Conservation (phyloP, 129 eudicot genomes). For the Centaurea solstitialis region DNA sequence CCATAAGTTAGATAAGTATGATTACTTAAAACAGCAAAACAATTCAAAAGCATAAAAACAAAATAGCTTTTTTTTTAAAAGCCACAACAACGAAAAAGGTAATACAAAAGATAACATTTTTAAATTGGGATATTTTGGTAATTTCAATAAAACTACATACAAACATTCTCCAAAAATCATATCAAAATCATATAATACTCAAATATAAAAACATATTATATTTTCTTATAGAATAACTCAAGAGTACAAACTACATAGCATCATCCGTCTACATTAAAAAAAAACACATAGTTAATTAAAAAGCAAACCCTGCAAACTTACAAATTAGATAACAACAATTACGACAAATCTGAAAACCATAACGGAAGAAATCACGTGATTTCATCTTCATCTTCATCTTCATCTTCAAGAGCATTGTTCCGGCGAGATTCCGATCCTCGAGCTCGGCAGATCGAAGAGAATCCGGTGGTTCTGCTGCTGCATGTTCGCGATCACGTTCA, state of each 20-base stretch:
- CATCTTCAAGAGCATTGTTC: constrained; percentile 50
- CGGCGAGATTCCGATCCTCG: constrained; percentile 75
- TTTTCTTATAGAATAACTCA: background rate
- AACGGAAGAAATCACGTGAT: constrained; percentile 26
- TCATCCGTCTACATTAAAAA: background rate
- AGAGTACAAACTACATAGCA: background rate
- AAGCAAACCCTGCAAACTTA: background rate
- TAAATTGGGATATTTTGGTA: too few species aligned
- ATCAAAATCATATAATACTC: too few species aligned
- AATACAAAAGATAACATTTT: too few species aligned
- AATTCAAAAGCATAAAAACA: too few species aligned
- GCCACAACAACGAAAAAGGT: too few species aligned
- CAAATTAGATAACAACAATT: constrained; percentile 1
- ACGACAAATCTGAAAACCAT: constrained; percentile 29
- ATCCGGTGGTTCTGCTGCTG: constrained; percentile 92
- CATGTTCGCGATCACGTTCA: constrained; percentile 85
- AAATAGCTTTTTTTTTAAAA: too few species aligned
- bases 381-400: constrained; percentile 34
- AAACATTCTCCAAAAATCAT: too few species aligned
- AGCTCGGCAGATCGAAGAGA: constrained; percentile 61
- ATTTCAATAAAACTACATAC: too few species aligned
- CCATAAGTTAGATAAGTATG: too few species aligned
- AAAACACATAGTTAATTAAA: background rate
- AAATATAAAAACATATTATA: background rate
- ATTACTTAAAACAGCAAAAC: too few species aligned